A percentile compares a stretch with the other conserved stretches of the same genome.
These are phyloP conservation scores for Dendrobium huoshanense DNA, from an alignment of 106 monocot genomes.

Conservation along the genomic window DNA sequence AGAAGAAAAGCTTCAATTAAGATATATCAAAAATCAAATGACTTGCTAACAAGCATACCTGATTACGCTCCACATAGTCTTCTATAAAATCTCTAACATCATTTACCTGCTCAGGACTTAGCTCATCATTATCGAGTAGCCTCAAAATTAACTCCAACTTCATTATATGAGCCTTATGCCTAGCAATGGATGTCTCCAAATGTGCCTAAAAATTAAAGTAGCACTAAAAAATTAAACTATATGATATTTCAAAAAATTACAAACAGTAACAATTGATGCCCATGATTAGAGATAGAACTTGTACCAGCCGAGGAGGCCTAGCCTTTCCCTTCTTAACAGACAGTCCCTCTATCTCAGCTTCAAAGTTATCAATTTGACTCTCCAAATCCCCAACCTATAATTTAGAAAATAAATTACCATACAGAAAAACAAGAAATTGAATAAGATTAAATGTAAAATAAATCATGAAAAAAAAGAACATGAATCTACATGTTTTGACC, in stretches of 20 bases:
- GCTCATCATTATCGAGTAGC: constrained; percentile 92
- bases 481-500: background rate
- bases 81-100: constrained; percentile 92
- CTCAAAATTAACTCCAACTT: constrained; percentile 95
- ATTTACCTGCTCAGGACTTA: constrained; percentile 97
- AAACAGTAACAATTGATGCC: background rate
- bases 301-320: constrained; percentile 83
- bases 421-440: background rate
- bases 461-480: background rate
- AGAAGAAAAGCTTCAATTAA: background rate
- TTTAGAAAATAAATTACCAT: background rate
- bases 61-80: constrained; percentile 99
- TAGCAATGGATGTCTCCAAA: constrained; percentile 78
- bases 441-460: background rate
- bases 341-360: constrained; percentile 89
- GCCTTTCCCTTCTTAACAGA: constrained; percentile 95
- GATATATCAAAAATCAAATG: constrained; percentile 1
- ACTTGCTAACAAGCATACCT: constrained; percentile 30
- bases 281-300: background rate
- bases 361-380: constrained; percentile 87
- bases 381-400: constrained; percentile 85
- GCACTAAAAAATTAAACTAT: constrained; percentile 1
- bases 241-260: background rate
- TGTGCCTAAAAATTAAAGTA: constrained; percentile 46
- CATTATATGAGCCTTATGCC: constrained; percentile 96